Evolutionary conservation across 306 rosid species (phyloP).

Genomic region (Inga oerstediana): DNA sequence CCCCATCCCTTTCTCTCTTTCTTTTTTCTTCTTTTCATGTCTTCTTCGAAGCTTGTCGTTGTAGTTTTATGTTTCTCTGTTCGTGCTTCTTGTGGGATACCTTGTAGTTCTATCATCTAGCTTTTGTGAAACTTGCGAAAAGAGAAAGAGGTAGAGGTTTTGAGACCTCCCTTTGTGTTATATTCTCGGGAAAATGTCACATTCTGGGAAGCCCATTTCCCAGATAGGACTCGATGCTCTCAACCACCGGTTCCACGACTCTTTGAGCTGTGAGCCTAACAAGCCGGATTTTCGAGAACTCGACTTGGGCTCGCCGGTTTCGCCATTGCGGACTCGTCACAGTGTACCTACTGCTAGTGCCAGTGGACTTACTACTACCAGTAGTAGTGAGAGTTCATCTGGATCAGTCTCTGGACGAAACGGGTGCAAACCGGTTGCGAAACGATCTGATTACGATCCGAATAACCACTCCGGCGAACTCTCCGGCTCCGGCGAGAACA

Average conservation of each 20-base stretch:
- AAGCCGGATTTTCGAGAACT: constrained; percentile 85
- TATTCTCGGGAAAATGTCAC: constrained; percentile 56
- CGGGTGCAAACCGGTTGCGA: constrained; percentile 34
- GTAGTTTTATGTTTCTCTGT: constrained; percentile 4
- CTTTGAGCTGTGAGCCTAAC: constrained; percentile 63
- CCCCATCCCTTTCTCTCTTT: constrained; percentile 50
- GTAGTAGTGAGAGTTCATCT: constrained; percentile 72
- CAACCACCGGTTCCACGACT: constrained; percentile 57
- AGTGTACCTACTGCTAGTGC: constrained; percentile 26
- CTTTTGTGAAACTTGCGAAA: constrained; percentile 42
- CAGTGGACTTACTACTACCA: constrained; percentile 46
- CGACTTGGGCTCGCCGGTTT: constrained; percentile 86
- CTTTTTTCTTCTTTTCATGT: constrained; percentile 28
- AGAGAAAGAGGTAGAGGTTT: background rate
- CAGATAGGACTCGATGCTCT: constrained; percentile 53
- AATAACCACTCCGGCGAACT: constrained; percentile 75
- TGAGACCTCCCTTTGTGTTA: constrained; percentile 18
- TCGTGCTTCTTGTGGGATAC: background rate
- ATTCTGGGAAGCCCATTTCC: constrained; percentile 54
- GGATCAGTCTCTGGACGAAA: constrained; percentile 65
- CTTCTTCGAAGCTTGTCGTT: constrained; percentile 34
- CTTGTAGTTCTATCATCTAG: constrained; percentile 20
- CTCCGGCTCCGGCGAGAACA: constrained; percentile 65
- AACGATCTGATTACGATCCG: constrained; percentile 50
- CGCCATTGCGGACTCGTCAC: constrained; percentile 68